Evolutionary conservation across 1,284 basidiomycete species (phyloP).

Genomic region (Mycocalia duriaeana): DNA sequence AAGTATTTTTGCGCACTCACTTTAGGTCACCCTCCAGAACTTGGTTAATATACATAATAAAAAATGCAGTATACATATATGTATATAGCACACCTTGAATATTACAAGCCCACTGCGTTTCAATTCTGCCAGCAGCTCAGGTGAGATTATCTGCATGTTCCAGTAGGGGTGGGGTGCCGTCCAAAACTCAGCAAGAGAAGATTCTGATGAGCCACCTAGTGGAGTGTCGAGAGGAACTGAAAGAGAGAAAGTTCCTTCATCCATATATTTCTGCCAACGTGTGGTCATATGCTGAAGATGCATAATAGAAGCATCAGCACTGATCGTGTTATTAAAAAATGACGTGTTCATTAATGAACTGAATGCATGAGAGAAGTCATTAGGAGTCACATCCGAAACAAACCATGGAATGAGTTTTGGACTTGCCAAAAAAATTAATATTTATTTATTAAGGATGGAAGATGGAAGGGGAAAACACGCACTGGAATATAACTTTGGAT

Average conservation of each 20-base stretch:
- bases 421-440: conserved; percentile 35
- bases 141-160: conserved; percentile 64
- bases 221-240: conserved; percentile 64
- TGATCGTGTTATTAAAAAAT: conserved; percentile 38
- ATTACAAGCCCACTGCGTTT: conserved; percentile 75
- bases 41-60: too few species aligned
- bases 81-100: conserved; percentile 83
- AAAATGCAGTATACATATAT: too few species aligned
- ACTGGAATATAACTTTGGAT: conserved; percentile 86
- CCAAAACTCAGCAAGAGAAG: conserved; percentile 67
- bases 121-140: conserved; percentile 56
- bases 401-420: conserved; percentile 92
- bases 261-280: conserved; percentile 74
- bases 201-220: conserved; percentile 44
- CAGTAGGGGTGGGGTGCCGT: conserved; percentile 81
- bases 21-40: conserved; percentile 77
- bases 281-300: conserved; percentile 59
- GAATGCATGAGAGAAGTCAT: conserved; percentile 63
- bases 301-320: conserved; percentile 17
- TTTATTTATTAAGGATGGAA: neutral
- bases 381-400: conserved; percentile 84
- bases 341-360: conserved; percentile 52
- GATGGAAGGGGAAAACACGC: conserved; percentile 24
- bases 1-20: too few species aligned
- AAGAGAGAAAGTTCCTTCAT: conserved; percentile 68